Conservation (phyloP, 108 stramenopile species). For the Conticribra weissflogii region DNA sequence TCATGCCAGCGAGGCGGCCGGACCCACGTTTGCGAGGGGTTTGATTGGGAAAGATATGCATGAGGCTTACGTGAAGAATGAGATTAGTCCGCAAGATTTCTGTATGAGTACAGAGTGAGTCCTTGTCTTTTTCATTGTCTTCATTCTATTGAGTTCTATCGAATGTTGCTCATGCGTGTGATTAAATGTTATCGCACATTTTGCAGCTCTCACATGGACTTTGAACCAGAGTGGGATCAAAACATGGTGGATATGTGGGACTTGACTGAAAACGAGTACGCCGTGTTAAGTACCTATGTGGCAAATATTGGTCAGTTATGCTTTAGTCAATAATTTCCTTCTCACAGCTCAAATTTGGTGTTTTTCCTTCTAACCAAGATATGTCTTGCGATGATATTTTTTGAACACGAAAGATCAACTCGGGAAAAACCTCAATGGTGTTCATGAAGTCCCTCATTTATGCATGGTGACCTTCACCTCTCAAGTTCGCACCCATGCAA, state of each 20-base stretch:
- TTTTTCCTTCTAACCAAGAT: neutral
- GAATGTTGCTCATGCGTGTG: too few relatives aligned
- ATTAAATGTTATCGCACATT: too few relatives aligned
- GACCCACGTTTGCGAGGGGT: slow-evolving; percentile 54
- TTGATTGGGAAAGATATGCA: slow-evolving; percentile 41
- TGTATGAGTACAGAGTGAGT: slow-evolving; percentile 88
- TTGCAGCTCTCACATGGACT: slow-evolving; percentile 65
- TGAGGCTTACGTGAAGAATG: slow-evolving; percentile 25
- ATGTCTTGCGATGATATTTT: neutral
- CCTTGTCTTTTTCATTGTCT: slow-evolving; percentile 39
- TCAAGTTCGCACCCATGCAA: slow-evolving; percentile 71
- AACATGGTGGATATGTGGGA: slow-evolving; percentile 78
- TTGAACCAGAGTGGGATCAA: slow-evolving; percentile 68
- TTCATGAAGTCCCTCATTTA: slow-evolving; percentile 76
- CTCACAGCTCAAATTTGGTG: neutral
- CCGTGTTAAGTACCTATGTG: slow-evolving; percentile 86
- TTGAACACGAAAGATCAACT: slow-evolving; percentile 36
- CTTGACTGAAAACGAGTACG: slow-evolving; percentile 86
- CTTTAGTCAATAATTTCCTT: neutral
- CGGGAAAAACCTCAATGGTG: slow-evolving; percentile 45
- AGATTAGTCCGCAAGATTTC: slow-evolving; percentile 78
- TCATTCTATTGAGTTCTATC: too few relatives aligned
- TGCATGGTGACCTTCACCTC: slow-evolving; percentile 77
- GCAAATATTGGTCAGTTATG: slow-evolving; percentile 52
- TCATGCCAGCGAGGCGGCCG: slow-evolving; percentile 47